phyloP scores from a whole-genome alignment of 768 basidiomycete species.

The Galerina marginata region DNA sequence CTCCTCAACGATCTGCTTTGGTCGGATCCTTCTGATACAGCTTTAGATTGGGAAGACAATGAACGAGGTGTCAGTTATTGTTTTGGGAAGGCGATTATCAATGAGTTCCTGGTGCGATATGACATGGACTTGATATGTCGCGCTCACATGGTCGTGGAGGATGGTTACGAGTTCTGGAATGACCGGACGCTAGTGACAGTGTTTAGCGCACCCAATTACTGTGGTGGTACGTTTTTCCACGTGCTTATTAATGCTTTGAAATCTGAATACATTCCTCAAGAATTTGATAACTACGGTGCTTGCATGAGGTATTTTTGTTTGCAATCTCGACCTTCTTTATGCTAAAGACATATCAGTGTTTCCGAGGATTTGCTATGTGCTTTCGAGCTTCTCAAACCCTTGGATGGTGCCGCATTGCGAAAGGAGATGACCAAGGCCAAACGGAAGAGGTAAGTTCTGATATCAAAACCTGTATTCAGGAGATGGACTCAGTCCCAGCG shows the following conservation, averaged over 20 bases:
- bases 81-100: slow-evolving; percentile 97
- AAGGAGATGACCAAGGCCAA: slow-evolving; percentile 99
- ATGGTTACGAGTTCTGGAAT: slow-evolving; percentile 99
- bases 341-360: slow-evolving; percentile 56
- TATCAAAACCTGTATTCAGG: not conserved
- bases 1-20: slow-evolving; percentile 96
- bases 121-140: slow-evolving; percentile 99
- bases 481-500: slow-evolving; percentile 18
- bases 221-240: slow-evolving; percentile 74
- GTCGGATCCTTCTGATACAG: slow-evolving; percentile 98
- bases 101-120: slow-evolving; percentile 91
- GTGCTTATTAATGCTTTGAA: slow-evolving; percentile 10
- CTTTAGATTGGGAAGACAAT: slow-evolving; percentile 99
- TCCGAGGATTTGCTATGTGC: slow-evolving; percentile 97
- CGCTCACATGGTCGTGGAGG: slow-evolving; percentile 99
- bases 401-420: slow-evolving; percentile 91
- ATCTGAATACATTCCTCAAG: slow-evolving; percentile 42
- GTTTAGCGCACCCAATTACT: slow-evolving; percentile 97
- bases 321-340: slow-evolving; percentile 12
- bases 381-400: slow-evolving; percentile 94
- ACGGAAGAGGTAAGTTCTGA: slow-evolving; percentile 81
- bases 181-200: slow-evolving; percentile 98
- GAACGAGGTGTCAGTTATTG: slow-evolving; percentile 99
- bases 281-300: slow-evolving; percentile 95
- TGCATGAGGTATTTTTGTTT: slow-evolving; percentile 78